These are phyloP conservation scores for Immersiella caudata DNA, from an alignment of 495 filamentous ascomycete genomes.

Conservation along the genomic window DNA sequence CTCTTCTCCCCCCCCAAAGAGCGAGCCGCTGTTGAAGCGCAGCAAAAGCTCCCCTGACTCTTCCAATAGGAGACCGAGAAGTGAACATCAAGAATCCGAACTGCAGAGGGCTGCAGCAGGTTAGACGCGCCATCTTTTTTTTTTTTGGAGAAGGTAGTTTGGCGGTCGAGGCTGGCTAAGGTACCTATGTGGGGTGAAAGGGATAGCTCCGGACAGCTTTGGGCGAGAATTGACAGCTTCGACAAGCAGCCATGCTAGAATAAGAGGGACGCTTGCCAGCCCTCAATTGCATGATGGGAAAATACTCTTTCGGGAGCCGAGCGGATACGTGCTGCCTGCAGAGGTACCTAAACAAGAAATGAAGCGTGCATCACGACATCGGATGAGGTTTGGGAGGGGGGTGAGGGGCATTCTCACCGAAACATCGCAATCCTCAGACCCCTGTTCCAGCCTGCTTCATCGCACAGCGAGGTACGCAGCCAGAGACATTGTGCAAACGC, in stretches of 20 bases:
- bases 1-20: background rate
- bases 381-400: background rate
- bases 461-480: background rate
- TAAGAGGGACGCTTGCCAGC: background rate
- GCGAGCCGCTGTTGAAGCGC: background rate
- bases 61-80: constrained; percentile 10
- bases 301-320: background rate
- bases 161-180: constrained; percentile 1
- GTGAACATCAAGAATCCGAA: constrained; percentile 3
- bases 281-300: background rate
- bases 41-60: background rate
- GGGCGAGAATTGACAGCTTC: background rate
- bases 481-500: constrained; percentile 8
- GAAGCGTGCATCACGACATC: constrained; percentile 9
- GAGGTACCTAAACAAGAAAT: background rate
- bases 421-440: constrained; percentile 12
- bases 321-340: background rate
- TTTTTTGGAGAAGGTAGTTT: constrained; percentile 1
- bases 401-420: constrained; percentile 11
- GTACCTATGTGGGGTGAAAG: background rate
- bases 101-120: constrained; percentile 8
- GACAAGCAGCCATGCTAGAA: background rate
- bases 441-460: constrained; percentile 19
- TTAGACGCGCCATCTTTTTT: constrained; percentile 10
- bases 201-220: background rate